Evolutionary conservation across 2,329 filamentous ascomycete genomes (phyloP).

Genomic region (Diaporthe aspalathi): DNA sequence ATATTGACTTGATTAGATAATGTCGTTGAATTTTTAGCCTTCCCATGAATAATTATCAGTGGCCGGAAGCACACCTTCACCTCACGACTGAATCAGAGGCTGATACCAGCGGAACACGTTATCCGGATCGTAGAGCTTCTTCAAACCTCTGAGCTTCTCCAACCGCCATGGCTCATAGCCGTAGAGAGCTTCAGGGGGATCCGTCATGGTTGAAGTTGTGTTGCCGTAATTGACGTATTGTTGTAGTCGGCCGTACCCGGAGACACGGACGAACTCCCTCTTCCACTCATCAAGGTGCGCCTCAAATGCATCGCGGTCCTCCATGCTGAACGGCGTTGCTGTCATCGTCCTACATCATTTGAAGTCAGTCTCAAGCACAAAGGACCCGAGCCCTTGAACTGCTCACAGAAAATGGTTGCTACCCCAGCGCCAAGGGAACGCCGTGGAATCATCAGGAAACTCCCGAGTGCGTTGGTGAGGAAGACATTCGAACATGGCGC

Average conservation of each 20-base stretch:
- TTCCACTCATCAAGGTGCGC: not conserved
- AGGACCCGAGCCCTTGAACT: rapidly evolving
- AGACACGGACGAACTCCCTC: not conserved
- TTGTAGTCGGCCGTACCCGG: slow-evolving; percentile 18
- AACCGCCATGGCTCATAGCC: slow-evolving; percentile 22
- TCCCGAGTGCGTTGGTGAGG: not conserved
- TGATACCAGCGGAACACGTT: slow-evolving; percentile 29
- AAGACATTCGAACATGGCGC: slow-evolving; percentile 25
- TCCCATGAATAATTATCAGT: not conserved
- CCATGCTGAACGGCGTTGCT: slow-evolving; percentile 1
- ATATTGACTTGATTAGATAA: no score
- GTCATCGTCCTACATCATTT: slow-evolving; percentile 16
- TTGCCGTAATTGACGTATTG: slow-evolving; percentile 29
- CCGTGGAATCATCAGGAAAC: not conserved
- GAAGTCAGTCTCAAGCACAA: not conserved
- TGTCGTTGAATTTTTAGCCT: no score
- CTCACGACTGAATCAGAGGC: not conserved
- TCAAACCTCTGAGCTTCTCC: slow-evolving; percentile 3
- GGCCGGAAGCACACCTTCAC: no score
- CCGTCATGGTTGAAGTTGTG: slow-evolving; percentile 12
- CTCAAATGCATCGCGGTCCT: not conserved
- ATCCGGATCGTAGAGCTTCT: not conserved
- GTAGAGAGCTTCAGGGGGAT: slow-evolving; percentile 18
- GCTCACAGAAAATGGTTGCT: slow-evolving; percentile 25
- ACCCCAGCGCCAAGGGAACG: slow-evolving; percentile 15